These are phyloP conservation scores for Lablab purpureus DNA, from an alignment of 306 rosid species.

Conservation along the genomic window DNA sequence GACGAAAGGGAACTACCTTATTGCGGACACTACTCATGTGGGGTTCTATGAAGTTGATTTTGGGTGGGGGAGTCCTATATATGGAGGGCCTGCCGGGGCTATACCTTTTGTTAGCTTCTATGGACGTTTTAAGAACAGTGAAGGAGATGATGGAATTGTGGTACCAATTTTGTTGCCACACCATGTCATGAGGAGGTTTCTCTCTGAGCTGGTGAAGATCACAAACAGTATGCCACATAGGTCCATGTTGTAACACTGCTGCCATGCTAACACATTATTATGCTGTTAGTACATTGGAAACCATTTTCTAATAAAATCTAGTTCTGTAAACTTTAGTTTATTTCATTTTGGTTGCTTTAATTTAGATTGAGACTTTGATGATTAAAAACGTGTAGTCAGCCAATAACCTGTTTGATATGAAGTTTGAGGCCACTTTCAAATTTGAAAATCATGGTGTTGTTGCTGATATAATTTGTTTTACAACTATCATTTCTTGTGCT, in stretches of 20 bases:
- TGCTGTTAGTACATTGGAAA: too few species aligned
- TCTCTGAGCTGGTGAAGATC: slow-evolving; percentile 21
- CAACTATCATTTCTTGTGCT: too few species aligned
- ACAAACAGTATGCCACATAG: background rate
- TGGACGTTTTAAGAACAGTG: background rate
- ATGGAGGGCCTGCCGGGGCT: slow-evolving; percentile 40
- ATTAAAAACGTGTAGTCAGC: too few species aligned
- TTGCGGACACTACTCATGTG: slow-evolving; percentile 33
- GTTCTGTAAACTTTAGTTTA: too few species aligned
- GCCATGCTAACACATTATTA: too few species aligned
- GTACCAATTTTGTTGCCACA: slow-evolving; percentile 39
- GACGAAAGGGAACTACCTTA: slow-evolving; percentile 14
- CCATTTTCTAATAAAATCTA: too few species aligned
- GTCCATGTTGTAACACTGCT: slow-evolving; percentile 13
- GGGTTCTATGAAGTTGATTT: slow-evolving; percentile 39
- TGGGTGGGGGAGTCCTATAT: slow-evolving; percentile 35
- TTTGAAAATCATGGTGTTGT: too few species aligned
- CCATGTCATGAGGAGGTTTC: slow-evolving; percentile 26
- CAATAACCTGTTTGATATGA: too few species aligned
- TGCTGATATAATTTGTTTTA: too few species aligned
- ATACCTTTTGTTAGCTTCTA: slow-evolving; percentile 19
- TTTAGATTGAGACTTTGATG: too few species aligned
- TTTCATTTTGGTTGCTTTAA: too few species aligned
- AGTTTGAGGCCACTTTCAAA: too few species aligned
- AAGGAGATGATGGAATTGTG: slow-evolving; percentile 36